phyloP scores from a whole-genome alignment of 1,284 basidiomycete species.

The Macrocystidia cucumis region DNA sequence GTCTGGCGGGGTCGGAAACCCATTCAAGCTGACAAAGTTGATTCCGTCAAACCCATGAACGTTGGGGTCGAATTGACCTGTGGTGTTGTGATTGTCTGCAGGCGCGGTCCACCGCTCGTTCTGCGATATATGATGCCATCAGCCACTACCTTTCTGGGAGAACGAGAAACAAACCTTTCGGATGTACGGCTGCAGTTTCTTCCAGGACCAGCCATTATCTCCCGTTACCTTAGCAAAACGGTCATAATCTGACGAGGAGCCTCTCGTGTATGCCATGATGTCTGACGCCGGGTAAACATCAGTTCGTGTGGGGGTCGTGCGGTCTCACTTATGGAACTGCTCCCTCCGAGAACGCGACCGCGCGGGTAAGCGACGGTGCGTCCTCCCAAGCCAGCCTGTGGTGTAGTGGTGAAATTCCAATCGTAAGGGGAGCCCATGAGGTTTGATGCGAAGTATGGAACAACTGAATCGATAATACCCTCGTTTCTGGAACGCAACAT shows the following conservation, averaged over 20 bases:
- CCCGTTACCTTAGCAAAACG: slow-evolving; percentile 10
- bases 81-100: slow-evolving; percentile 14
- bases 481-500: slow-evolving; percentile 4
- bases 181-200: slow-evolving; percentile 7
- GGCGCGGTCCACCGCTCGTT: slow-evolving; percentile 18
- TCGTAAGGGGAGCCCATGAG: slow-evolving; percentile 8
- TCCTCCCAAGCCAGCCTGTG: slow-evolving; percentile 9
- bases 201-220: slow-evolving; percentile 12
- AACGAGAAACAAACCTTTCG: too few relatives aligned
- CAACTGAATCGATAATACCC: slow-evolving; percentile 7
- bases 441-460: slow-evolving; percentile 8
- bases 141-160: too few relatives aligned
- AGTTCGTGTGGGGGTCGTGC: not conserved
- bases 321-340: slow-evolving; percentile 12
- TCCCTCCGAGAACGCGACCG: slow-evolving; percentile 11
- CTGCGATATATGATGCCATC: too few relatives aligned
- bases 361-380: slow-evolving; percentile 8
- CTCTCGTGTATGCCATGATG: slow-evolving; percentile 10
- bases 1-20: slow-evolving; percentile 14
- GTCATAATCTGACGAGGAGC: slow-evolving; percentile 9
- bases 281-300: slow-evolving; percentile 2
- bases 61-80: slow-evolving; percentile 13
- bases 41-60: slow-evolving; percentile 15
- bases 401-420: slow-evolving; percentile 12
- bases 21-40: slow-evolving; percentile 15